phyloP scores from a whole-genome alignment of 1,139 yeast species.

The Kazachstania sp. region DNA sequence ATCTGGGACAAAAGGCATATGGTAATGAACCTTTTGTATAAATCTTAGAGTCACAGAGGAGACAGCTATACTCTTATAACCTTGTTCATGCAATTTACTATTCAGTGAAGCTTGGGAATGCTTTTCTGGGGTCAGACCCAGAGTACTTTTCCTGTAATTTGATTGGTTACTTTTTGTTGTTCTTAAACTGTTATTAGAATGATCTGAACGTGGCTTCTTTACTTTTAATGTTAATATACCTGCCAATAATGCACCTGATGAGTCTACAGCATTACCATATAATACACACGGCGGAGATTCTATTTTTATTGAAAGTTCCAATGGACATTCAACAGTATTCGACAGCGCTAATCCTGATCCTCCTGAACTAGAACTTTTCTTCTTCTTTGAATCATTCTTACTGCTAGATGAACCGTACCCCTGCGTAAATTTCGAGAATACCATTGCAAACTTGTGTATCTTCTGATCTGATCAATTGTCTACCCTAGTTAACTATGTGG shows the following conservation, averaged over 20 bases:
- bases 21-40: constrained; percentile 57
- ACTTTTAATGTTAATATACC: constrained; percentile 46
- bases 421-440: neutral
- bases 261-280: constrained; percentile 69
- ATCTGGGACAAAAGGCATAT: constrained; percentile 57
- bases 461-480: no score
- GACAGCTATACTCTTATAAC: constrained; percentile 33
- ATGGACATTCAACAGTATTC: constrained; percentile 25
- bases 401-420: neutral
- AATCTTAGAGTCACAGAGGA: constrained; percentile 55
- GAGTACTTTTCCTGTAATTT: constrained; percentile 11
- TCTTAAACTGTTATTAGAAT: constrained; percentile 3
- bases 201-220: constrained; percentile 13
- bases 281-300: constrained; percentile 89
- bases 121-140: constrained; percentile 7
- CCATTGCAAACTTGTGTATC: neutral
- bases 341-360: neutral
- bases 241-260: constrained; percentile 77
- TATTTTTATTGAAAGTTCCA: constrained; percentile 50
- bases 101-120: neutral
- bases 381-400: neutral
- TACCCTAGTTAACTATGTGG: no score
- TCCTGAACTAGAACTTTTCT: neutral
- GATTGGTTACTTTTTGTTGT: constrained; percentile 9
- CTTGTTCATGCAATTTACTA: neutral